Percentiles rank a stretch among this genome's conserved stretches.
Evolutionary conservation across 2,329 filamentous ascomycete species (phyloP).

Genomic region (Talaromyces islandicus): DNA sequence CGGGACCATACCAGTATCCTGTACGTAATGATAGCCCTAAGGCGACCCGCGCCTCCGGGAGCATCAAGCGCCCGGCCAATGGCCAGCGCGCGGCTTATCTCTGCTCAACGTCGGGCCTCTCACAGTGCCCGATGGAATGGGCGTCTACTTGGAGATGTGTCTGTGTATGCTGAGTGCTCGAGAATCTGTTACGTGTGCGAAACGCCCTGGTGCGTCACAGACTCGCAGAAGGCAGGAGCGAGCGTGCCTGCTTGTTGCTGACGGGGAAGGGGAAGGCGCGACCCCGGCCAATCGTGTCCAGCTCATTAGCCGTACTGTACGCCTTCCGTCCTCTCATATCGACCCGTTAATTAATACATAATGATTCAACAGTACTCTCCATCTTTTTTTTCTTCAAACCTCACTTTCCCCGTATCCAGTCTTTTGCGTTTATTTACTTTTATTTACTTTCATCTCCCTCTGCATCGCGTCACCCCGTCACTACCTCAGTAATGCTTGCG

Average conservation of each 20-base stretch:
- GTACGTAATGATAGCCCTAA: conserved; percentile 28
- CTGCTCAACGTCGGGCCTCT: conserved; percentile 9
- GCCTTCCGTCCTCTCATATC: background rate
- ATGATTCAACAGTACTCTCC: too few relatives aligned
- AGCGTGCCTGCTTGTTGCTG: too few relatives aligned
- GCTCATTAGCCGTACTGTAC: background rate
- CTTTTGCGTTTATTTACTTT: too few relatives aligned
- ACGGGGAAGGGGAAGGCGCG: background rate
- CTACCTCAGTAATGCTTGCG: background rate
- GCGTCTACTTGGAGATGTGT: too few relatives aligned
- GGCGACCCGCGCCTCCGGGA: conserved; percentile 12
- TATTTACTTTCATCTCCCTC: too few relatives aligned
- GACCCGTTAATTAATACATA: too few relatives aligned
- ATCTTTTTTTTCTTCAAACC: background rate
- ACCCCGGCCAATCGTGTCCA: background rate
- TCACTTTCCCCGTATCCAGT: background rate
- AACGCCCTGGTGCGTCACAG: conserved; percentile 2
- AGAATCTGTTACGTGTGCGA: conserved; percentile 25
- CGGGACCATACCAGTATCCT: conserved; percentile 5
- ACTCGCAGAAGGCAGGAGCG: background rate
- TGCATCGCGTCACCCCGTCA: too few relatives aligned
- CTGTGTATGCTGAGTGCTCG: too few relatives aligned
- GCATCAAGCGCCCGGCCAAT: conserved; percentile 20
- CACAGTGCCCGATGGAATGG: background rate
- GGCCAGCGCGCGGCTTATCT: conserved; percentile 25